These are phyloP conservation scores for Panicum miliaceum DNA, from an alignment of 176 grass and related monocot species.

Conservation along the genomic window DNA sequence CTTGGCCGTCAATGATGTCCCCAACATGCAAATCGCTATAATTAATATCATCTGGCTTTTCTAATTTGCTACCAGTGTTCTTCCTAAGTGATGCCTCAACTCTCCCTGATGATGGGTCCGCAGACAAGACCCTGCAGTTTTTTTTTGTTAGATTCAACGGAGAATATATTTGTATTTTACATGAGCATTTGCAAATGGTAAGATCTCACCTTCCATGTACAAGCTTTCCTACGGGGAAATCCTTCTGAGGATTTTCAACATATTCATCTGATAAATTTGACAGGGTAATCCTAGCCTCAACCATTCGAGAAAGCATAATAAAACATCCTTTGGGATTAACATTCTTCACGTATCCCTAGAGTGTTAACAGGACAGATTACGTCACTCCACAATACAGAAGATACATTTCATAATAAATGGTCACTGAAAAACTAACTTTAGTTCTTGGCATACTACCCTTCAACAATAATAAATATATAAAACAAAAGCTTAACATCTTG, in stretches of 20 bases:
- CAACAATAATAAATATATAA: not conserved
- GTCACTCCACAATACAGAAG: not conserved
- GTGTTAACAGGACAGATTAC: not conserved
- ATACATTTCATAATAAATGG: conserved; percentile 5
- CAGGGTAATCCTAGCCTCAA: conserved; percentile 83
- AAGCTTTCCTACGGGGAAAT: conserved; percentile 86
- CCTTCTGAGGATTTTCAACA: conserved; percentile 81
- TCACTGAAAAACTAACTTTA: not conserved
- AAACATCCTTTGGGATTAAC: conserved; percentile 92
- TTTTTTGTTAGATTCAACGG: conserved; percentile 33
- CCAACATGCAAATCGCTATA: conserved; percentile 72
- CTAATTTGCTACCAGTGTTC: conserved; percentile 41
- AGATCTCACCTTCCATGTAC: conserved; percentile 75
- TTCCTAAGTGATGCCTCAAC: conserved; percentile 85
- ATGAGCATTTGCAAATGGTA: conserved; percentile 15
- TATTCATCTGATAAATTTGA: conserved; percentile 90
- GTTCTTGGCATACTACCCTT: not conserved
- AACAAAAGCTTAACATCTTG: not conserved
- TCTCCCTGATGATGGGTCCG: conserved; percentile 67
- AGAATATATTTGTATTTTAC: not conserved
- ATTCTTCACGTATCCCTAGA: conserved; percentile 95
- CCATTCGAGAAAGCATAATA: conserved; percentile 75
- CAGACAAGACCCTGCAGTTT: conserved; percentile 66
- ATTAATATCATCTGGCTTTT: conserved; percentile 48
- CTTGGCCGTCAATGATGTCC: conserved; percentile 73